Evolutionary conservation across 257 asterid species (phyloP).

Genomic region (Lycium barbarum): DNA sequence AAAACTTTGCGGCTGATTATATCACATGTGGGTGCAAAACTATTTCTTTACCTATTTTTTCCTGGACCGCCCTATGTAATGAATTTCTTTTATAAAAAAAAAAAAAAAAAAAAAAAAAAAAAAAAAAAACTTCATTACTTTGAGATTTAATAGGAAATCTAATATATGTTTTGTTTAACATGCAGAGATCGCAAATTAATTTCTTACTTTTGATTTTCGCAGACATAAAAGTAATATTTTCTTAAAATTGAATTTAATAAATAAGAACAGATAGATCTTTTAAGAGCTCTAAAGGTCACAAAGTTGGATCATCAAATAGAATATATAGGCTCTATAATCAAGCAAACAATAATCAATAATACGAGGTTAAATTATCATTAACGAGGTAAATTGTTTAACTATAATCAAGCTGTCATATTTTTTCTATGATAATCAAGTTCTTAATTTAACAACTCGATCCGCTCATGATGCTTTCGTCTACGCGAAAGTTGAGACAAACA

Average conservation of each 20-base stretch:
- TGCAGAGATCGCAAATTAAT: not conserved
- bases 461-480: not conserved
- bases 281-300: not conserved
- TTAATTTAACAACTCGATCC: not conserved
- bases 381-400: not conserved
- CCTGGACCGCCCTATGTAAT: not conserved
- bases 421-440: not conserved
- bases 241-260: not conserved
- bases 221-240: not conserved
- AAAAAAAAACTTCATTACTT: too few species aligned
- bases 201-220: too few species aligned
- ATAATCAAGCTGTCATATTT: not conserved
- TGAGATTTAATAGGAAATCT: too few species aligned
- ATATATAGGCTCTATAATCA: not conserved
- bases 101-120: too few species aligned
- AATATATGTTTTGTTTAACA: not conserved
- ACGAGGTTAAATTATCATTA: constrained; percentile 17
- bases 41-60: not conserved
- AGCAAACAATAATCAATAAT: not conserved
- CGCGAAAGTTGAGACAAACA: not conserved
- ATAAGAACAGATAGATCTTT: not conserved
- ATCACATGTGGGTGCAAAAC: not conserved
- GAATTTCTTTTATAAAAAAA: not conserved
- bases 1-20: not conserved
- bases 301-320: not conserved